A percentile compares a stretch with the other conserved stretches of the same genome.
Conservation (phyloP, 1,284 basidiomycete species). For the Fomes fomentarius region DNA sequence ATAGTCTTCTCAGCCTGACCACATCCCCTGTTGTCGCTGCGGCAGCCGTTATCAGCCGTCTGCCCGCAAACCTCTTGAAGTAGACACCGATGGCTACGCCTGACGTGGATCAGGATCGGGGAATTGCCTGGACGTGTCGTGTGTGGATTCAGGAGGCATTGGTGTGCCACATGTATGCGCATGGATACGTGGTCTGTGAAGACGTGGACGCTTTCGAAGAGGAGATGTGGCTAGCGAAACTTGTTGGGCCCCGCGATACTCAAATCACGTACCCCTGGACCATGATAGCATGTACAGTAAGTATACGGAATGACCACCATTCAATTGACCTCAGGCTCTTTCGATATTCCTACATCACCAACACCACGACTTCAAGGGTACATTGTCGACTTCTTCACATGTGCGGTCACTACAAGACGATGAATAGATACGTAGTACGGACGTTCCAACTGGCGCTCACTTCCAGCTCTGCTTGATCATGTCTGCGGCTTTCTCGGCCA, state of each 20-base stretch:
- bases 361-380: no score
- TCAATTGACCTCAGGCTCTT: no score
- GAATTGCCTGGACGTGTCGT: conserved; percentile 13
- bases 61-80: conserved; percentile 3
- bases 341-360: no score
- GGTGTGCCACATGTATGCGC: conserved; percentile 11
- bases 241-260: no score
- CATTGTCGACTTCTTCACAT: no score
- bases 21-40: conserved; percentile 11
- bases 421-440: no score
- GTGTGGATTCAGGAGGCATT: conserved; percentile 20
- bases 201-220: conserved; percentile 18
- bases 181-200: conserved; percentile 7
- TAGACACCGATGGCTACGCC: conserved; percentile 12
- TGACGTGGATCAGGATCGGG: conserved; percentile 2
- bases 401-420: no score
- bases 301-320: no score
- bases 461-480: not conserved
- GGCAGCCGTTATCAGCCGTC: conserved; percentile 10
- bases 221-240: conserved; percentile 22
- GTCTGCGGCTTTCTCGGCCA: conserved; percentile 5
- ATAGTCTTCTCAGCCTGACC: conserved; percentile 4
- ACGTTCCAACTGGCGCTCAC: not conserved
- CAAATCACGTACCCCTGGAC: no score
- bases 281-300: no score